These are phyloP conservation scores for Penicillium hesseltinei DNA, from an alignment of 2,329 filamentous ascomycete genomes.

Conservation along the genomic window DNA sequence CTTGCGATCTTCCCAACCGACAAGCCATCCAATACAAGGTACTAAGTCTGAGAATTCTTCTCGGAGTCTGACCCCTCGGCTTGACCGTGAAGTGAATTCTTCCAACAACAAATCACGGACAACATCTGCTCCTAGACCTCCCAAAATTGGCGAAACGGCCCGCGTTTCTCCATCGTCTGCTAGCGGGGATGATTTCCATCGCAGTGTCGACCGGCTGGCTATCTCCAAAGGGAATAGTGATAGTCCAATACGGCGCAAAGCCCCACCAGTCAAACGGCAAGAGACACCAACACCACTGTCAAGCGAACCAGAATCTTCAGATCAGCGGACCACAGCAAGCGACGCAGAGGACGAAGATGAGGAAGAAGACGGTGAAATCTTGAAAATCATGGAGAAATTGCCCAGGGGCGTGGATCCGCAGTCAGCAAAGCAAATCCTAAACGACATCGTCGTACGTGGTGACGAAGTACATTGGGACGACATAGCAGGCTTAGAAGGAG, in stretches of 20 bases:
- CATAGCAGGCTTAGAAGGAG: conserved; percentile 83
- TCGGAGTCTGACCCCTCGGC: conserved; percentile 16
- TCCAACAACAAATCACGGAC: conserved; percentile 18
- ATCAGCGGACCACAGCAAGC: conserved; percentile 50
- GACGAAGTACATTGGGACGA: conserved; percentile 95
- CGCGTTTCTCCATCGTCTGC: conserved; percentile 29
- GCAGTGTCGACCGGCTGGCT: conserved; percentile 25
- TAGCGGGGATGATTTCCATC: conserved; percentile 36
- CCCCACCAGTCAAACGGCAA: conserved; percentile 38
- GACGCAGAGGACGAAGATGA: conserved; percentile 47
- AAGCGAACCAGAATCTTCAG: conserved; percentile 41
- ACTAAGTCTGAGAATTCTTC: conserved; percentile 28
- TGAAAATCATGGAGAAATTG: conserved; percentile 69
- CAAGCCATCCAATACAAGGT: conserved; percentile 13
- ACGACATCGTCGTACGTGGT: conserved; percentile 91
- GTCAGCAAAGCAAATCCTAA: conserved; percentile 87
- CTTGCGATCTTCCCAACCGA: conserved; percentile 25
- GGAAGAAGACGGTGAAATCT: conserved; percentile 58
- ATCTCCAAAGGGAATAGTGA: conserved; percentile 21
- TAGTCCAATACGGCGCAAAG: conserved; percentile 24
- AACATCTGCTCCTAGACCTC: conserved; percentile 21
- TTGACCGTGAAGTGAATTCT: conserved; percentile 12
- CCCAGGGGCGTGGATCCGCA: conserved; percentile 77
- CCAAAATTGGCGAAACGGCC: conserved; percentile 6
- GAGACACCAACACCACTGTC: conserved; percentile 50